A percentile compares a stretch with the other conserved stretches of the same genome.
Conservation (phyloP, 2,329 filamentous ascomycete species). For the Penicillium sp. region DNA sequence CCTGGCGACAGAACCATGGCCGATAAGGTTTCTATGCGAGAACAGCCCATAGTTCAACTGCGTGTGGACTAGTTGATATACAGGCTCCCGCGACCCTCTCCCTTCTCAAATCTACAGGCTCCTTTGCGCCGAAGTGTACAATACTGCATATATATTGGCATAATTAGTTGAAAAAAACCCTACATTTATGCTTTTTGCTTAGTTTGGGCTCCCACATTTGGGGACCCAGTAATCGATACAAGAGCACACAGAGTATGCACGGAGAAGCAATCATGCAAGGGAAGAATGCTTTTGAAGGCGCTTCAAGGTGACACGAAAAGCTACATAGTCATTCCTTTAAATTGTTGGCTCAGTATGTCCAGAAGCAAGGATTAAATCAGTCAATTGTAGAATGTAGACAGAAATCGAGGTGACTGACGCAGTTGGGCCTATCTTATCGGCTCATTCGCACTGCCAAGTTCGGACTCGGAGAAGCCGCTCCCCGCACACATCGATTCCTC, state of each 20-base stretch:
- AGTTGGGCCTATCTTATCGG: slow-evolving; percentile 23
- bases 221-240: background rate
- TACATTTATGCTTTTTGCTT: background rate
- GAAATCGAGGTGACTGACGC: background rate
- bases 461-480: slow-evolving; percentile 29
- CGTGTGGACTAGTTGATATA: slow-evolving; percentile 4
- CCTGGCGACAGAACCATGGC: slow-evolving; percentile 54
- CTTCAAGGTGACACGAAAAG: background rate
- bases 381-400: background rate
- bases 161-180: background rate
- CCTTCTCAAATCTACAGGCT: background rate
- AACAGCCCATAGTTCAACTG: background rate
- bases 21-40: slow-evolving; percentile 9
- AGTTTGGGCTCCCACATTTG: background rate
- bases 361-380: background rate
- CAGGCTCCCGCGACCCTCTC: background rate
- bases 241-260: background rate
- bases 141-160: slow-evolving; percentile 10
- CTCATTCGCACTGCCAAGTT: slow-evolving; percentile 22
- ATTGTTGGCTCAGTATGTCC: background rate
- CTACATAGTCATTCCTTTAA: background rate
- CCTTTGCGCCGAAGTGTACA: slow-evolving; percentile 2
- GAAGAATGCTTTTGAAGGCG: background rate
- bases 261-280: background rate
- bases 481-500: slow-evolving; percentile 38